A percentile compares a stretch with the other conserved stretches of the same genome.
phyloP scores from a whole-genome alignment of 176 grass and related monocot genomes.

The Carex scoparia region DNA sequence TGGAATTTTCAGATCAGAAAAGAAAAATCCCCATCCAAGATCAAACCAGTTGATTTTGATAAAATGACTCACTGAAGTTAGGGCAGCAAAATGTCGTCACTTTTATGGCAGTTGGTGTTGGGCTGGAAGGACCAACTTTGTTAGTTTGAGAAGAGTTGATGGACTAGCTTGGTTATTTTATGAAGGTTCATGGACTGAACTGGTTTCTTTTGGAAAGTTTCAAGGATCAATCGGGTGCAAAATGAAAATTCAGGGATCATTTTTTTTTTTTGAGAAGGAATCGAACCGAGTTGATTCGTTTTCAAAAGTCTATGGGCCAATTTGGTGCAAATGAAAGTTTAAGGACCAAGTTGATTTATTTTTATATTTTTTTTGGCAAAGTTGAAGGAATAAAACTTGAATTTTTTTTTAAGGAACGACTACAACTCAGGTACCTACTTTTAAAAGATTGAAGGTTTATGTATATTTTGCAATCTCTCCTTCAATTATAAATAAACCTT shows the following conservation, averaged over 20 bases:
- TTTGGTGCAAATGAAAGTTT: neutral
- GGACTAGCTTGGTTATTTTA: neutral
- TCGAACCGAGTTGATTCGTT: too few species aligned
- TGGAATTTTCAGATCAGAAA: neutral
- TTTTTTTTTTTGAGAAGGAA: neutral
- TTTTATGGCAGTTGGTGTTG: neutral
- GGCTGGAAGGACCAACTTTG: neutral
- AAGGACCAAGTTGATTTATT: neutral
- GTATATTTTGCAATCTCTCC: neutral
- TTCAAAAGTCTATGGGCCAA: neutral
- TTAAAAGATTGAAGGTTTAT: neutral
- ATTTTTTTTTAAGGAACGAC: neutral
- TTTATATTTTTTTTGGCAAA: neutral
- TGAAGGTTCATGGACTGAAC: neutral
- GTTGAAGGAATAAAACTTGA: neutral
- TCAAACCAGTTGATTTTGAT: neutral
- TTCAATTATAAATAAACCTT: conserved; percentile 17
- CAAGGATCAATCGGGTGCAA: neutral
- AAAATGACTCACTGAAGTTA: neutral
- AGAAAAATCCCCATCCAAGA: neutral
- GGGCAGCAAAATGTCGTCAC: neutral
- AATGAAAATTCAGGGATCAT: neutral
- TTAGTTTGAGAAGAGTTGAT: neutral
- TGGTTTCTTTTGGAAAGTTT: neutral
- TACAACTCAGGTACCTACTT: neutral